These are phyloP conservation scores for Pulicaria dysenterica DNA, from an alignment of 129 eudicot species.

Conservation along the genomic window DNA sequence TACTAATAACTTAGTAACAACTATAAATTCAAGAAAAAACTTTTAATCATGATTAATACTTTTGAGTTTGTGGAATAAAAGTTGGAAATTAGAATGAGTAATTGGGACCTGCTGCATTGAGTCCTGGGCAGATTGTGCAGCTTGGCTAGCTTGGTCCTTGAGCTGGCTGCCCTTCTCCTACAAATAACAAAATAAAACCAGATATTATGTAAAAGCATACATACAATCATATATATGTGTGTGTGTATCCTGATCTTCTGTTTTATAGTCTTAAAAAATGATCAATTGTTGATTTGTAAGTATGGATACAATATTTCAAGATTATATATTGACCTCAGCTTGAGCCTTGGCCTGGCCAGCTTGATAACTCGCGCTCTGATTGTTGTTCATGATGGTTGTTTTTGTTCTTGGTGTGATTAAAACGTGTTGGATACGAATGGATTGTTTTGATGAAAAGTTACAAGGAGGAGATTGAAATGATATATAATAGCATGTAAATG, in stretches of 20 bases:
- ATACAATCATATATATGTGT: background rate
- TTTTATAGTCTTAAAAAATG: background rate
- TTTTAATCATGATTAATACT: background rate
- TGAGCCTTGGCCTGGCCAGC: constrained; percentile 75
- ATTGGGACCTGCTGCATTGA: constrained; percentile 47
- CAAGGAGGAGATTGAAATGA: constrained; percentile 17
- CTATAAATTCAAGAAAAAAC: background rate
- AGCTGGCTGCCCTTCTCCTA: constrained; percentile 64
- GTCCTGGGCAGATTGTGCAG: constrained; percentile 68
- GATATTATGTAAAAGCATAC: constrained; percentile 5
- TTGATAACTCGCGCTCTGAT: constrained; percentile 44
- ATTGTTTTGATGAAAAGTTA: constrained; percentile 24
- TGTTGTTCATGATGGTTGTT: constrained; percentile 36
- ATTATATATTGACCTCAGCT: constrained; percentile 38
- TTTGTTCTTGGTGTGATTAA: constrained; percentile 23
- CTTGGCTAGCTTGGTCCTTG: constrained; percentile 72
- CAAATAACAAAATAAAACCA: constrained; percentile 5
- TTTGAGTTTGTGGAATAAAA: background rate
- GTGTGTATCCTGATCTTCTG: background rate
- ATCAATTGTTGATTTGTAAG: too few relatives aligned
- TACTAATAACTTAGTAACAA: too few relatives aligned
- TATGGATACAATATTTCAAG: too few relatives aligned
- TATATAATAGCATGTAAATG: constrained; percentile 24
- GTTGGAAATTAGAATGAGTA: background rate
- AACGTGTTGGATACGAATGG: constrained; percentile 16